Conservation (phyloP, 208 protist species). For the Wallacemonas rigidus region DNA sequence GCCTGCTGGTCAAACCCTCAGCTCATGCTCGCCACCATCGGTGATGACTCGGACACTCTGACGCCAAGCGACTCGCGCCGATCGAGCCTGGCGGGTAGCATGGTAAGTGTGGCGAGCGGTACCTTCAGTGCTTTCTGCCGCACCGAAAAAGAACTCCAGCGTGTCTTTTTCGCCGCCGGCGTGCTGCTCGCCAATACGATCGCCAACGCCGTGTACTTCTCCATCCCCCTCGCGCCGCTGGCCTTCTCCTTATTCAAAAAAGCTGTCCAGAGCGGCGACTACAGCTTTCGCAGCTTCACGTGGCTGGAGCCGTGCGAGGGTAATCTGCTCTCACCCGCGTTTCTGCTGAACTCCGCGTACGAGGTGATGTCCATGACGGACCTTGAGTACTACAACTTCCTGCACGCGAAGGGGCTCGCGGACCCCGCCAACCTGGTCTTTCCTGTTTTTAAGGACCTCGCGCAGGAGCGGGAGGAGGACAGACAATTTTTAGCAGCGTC, state of each 20-base stretch:
- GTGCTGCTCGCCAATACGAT: slow-evolving; percentile 61
- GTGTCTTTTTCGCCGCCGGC: slow-evolving; percentile 45
- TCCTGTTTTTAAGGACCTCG: slow-evolving; percentile 27
- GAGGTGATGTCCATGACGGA: slow-evolving; percentile 51
- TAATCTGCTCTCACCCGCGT: slow-evolving; percentile 45
- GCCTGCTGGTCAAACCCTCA: slow-evolving; percentile 54
- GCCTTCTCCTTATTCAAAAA: slow-evolving; percentile 53
- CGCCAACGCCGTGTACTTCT: slow-evolving; percentile 55
- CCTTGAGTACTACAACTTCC: slow-evolving; percentile 40
- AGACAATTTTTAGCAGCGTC: slow-evolving; percentile 21
- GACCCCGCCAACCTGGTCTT: slow-evolving; percentile 30
- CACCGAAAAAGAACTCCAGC: slow-evolving; percentile 38
- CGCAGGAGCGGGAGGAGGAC: slow-evolving; percentile 14
- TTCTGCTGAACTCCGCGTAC: slow-evolving; percentile 41
- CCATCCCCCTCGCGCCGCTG: slow-evolving; percentile 46
- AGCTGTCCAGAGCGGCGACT: slow-evolving; percentile 37
- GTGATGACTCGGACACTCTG: background rate
- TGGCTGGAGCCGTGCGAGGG: slow-evolving; percentile 52
- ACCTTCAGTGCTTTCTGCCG: slow-evolving; percentile 23
- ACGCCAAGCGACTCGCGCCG: background rate
- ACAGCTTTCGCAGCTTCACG: slow-evolving; percentile 39
- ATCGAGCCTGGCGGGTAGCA: background rate
- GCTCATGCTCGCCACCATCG: slow-evolving; percentile 29
- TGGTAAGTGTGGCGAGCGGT: background rate
- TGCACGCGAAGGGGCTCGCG: slow-evolving; percentile 24